These are phyloP conservation scores for Macadamia integrifolia DNA, from an alignment of 164 flowering plant genomes.

Conservation along the genomic window DNA sequence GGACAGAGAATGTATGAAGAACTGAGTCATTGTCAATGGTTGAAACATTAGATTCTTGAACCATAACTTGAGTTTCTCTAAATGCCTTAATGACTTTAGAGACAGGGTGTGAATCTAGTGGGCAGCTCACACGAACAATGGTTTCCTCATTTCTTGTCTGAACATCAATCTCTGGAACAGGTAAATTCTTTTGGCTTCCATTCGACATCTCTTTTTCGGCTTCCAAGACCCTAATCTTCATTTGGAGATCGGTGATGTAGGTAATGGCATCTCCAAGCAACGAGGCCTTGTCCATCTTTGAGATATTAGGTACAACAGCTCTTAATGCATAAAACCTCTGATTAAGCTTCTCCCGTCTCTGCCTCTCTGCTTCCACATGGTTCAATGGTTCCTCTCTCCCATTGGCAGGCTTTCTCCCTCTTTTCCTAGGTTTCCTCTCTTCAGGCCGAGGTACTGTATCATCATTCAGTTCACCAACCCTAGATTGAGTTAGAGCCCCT, in stretches of 20 bases:
- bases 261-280: slow-evolving; percentile 83
- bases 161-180: slow-evolving; percentile 49
- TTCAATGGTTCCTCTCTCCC: slow-evolving; percentile 84
- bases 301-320: slow-evolving; percentile 84
- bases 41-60: slow-evolving; percentile 42
- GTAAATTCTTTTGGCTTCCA: slow-evolving; percentile 15
- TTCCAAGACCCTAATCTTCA: slow-evolving; percentile 55
- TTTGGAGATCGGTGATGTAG: slow-evolving; percentile 73
- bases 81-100: slow-evolving; percentile 41
- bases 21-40: slow-evolving; percentile 35
- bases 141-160: slow-evolving; percentile 50
- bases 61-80: slow-evolving; percentile 41
- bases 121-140: slow-evolving; percentile 51
- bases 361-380: slow-evolving; percentile 88
- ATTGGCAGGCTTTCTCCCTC: slow-evolving; percentile 88
- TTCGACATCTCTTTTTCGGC: slow-evolving; percentile 44
- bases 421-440: slow-evolving; percentile 67
- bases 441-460: slow-evolving; percentile 27
- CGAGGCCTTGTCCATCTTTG: slow-evolving; percentile 91
- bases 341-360: slow-evolving; percentile 84
- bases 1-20: slow-evolving; percentile 61
- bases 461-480: slow-evolving; percentile 31
- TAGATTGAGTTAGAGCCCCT: slow-evolving; percentile 26
- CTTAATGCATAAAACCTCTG: slow-evolving; percentile 80
- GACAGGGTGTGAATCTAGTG: slow-evolving; percentile 65